phyloP scores from a whole-genome alignment of 2,329 filamentous ascomycete species.

The Colletotrichum scovillei region DNA sequence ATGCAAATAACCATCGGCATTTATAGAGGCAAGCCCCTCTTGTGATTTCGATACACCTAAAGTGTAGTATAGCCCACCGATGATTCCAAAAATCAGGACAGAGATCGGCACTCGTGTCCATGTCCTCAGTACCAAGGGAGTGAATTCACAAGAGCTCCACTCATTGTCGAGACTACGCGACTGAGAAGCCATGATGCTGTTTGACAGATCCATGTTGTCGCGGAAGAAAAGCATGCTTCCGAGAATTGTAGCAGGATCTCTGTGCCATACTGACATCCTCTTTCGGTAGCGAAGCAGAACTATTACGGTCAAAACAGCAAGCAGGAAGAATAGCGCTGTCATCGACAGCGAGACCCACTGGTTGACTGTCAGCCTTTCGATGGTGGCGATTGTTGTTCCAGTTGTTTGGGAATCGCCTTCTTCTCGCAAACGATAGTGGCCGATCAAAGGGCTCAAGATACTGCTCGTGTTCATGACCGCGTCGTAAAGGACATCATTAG shows the following conservation, averaged over 20 bases:
- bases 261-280: constrained; percentile 6
- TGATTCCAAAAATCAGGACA: neutral
- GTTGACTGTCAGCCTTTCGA: constrained; percentile 9
- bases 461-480: neutral
- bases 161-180: neutral
- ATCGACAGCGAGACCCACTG: constrained; percentile 7
- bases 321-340: neutral
- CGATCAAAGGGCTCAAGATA: neutral
- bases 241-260: constrained; percentile 19
- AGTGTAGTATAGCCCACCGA: neutral
- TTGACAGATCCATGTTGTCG: neutral
- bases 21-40: constrained; percentile 7
- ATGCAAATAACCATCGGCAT: constrained; percentile 10
- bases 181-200: neutral
- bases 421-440: constrained; percentile 11
- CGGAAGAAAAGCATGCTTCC: constrained; percentile 13
- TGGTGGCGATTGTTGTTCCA: neutral
- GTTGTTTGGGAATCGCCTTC: neutral
- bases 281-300: neutral
- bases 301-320: neutral
- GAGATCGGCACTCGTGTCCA: neutral
- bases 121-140: constrained; percentile 2
- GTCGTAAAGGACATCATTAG: constrained; percentile 5
- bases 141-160: constrained; percentile 10
- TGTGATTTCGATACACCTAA: neutral